These are phyloP conservation scores for Monascus ruber DNA, from an alignment of 2,329 filamentous ascomycete species.

Conservation along the genomic window DNA sequence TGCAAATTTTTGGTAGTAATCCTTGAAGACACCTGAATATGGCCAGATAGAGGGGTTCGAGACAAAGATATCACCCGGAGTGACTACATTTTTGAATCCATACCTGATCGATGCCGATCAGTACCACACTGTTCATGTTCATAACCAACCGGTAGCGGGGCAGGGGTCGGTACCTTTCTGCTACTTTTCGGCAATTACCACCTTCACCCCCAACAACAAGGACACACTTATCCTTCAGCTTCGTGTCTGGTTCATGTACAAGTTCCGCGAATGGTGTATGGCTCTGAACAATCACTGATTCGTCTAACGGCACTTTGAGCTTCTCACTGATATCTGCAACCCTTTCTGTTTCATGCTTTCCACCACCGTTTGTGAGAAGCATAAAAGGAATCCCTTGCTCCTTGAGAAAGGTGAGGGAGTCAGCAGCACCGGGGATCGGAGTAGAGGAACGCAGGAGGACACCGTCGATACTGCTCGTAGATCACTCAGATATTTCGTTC, in stretches of 20 bases:
- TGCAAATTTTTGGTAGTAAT: slow-evolving; percentile 47
- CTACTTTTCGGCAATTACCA: slow-evolving; percentile 58
- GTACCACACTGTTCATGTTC: background rate
- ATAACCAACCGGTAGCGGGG: background rate
- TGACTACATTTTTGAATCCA: slow-evolving; percentile 73
- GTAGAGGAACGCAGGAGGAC: slow-evolving; percentile 78
- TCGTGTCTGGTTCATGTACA: slow-evolving; percentile 46
- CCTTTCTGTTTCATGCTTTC: slow-evolving; percentile 65
- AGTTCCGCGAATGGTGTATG: slow-evolving; percentile 80
- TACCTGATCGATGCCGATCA: slow-evolving; percentile 35
- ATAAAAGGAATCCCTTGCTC: slow-evolving; percentile 76
- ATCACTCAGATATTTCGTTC: no score
- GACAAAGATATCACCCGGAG: slow-evolving; percentile 69
- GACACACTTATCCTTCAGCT: slow-evolving; percentile 54
- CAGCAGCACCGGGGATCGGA: slow-evolving; percentile 65
- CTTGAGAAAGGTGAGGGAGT: slow-evolving; percentile 63
- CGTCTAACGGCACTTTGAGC: slow-evolving; percentile 53
- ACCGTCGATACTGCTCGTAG: slow-evolving; percentile 62
- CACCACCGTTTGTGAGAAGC: slow-evolving; percentile 89
- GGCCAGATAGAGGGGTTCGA: slow-evolving; percentile 70
- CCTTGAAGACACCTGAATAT: slow-evolving; percentile 57
- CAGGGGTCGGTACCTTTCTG: slow-evolving; percentile 43
- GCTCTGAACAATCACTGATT: slow-evolving; percentile 69
- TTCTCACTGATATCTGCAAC: slow-evolving; percentile 57
- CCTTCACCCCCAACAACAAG: slow-evolving; percentile 62